A percentile compares a stretch with the other conserved stretches of the same genome.
Evolutionary conservation across 441 rosid species (phyloP).

Genomic region (Gossypium aridum): DNA sequence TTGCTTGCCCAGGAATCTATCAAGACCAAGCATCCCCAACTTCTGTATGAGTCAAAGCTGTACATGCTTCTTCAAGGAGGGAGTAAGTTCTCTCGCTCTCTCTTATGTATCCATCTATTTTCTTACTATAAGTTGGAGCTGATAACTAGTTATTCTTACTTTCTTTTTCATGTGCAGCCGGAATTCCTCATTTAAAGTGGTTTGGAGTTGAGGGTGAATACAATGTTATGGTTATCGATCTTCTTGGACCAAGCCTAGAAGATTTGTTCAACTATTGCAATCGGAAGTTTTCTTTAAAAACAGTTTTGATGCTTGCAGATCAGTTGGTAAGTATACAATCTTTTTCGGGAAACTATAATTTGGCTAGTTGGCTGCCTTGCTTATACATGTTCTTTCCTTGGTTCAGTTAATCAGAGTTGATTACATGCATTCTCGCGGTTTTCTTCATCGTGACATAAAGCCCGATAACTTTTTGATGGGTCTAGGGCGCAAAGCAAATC

Average conservation of each 20-base stretch:
- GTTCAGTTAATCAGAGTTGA: slow-evolving; percentile 62
- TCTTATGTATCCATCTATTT: not conserved
- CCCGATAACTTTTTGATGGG: slow-evolving; percentile 84
- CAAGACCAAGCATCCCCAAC: slow-evolving; percentile 70
- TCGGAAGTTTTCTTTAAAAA: slow-evolving; percentile 52
- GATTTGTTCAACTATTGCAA: slow-evolving; percentile 66
- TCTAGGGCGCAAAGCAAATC: slow-evolving; percentile 77
- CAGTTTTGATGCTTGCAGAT: slow-evolving; percentile 75
- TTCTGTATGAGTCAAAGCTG: slow-evolving; percentile 65
- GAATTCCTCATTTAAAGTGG: slow-evolving; percentile 73
- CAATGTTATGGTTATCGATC: slow-evolving; percentile 70
- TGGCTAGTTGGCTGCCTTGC: not conserved
- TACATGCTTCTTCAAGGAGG: slow-evolving; percentile 76
- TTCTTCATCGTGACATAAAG: slow-evolving; percentile 81
- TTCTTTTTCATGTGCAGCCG: slow-evolving; percentile 29
- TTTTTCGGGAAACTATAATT: not conserved
- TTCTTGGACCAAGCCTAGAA: slow-evolving; percentile 73
- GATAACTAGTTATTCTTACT: not conserved
- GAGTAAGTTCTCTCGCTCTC: slow-evolving; percentile 32
- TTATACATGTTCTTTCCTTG: not conserved
- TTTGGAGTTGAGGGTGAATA: slow-evolving; percentile 63
- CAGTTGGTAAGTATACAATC: slow-evolving; percentile 45
- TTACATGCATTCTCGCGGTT: slow-evolving; percentile 74
- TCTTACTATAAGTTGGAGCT: not conserved
- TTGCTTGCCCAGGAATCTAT: slow-evolving; percentile 38